Conservation (phyloP, 2,329 filamentous ascomycete genomes). For the Fusarium sp. region DNA sequence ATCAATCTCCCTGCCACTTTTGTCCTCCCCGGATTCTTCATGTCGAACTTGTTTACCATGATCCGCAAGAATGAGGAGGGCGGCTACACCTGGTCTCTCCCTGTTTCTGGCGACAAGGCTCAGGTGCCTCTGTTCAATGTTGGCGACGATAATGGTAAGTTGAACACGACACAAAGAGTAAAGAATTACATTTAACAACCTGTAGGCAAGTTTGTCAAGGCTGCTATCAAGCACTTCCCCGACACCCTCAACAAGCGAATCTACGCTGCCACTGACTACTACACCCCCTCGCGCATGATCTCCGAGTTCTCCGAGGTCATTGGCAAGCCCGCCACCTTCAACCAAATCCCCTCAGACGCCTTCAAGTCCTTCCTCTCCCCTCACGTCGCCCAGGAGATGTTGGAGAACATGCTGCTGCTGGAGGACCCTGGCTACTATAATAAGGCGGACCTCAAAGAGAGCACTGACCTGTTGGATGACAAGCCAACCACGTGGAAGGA, state of each 20-base stretch:
- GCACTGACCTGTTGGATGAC: slow-evolving; percentile 47
- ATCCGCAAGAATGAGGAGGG: slow-evolving; percentile 45
- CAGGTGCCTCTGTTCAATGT: slow-evolving; percentile 53
- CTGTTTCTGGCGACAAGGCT: slow-evolving; percentile 45
- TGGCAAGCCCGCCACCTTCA: slow-evolving; percentile 46
- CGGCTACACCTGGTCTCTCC: slow-evolving; percentile 43
- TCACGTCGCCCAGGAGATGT: slow-evolving; percentile 47
- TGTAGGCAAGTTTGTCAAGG: slow-evolving; percentile 49
- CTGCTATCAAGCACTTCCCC: slow-evolving; percentile 46
- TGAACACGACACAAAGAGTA: fast-evolving
- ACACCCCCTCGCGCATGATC: slow-evolving; percentile 46
- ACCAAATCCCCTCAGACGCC: slow-evolving; percentile 45
- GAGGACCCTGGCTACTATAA: slow-evolving; percentile 55
- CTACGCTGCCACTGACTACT: slow-evolving; percentile 51
- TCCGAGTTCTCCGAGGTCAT: slow-evolving; percentile 49
- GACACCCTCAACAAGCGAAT: slow-evolving; percentile 46
- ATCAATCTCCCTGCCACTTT: slow-evolving; percentile 62
- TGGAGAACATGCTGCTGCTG: slow-evolving; percentile 57
- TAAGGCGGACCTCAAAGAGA: slow-evolving; percentile 47
- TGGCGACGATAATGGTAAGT: slow-evolving; percentile 52
- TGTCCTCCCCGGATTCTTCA: slow-evolving; percentile 63
- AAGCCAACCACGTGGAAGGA: slow-evolving; percentile 52
- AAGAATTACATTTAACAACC: not conserved
- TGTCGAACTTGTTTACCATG: slow-evolving; percentile 57
- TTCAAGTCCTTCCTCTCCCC: slow-evolving; percentile 50